Conservation (phyloP, 2,329 filamentous ascomycete genomes). For the Cladosporium sp. region DNA sequence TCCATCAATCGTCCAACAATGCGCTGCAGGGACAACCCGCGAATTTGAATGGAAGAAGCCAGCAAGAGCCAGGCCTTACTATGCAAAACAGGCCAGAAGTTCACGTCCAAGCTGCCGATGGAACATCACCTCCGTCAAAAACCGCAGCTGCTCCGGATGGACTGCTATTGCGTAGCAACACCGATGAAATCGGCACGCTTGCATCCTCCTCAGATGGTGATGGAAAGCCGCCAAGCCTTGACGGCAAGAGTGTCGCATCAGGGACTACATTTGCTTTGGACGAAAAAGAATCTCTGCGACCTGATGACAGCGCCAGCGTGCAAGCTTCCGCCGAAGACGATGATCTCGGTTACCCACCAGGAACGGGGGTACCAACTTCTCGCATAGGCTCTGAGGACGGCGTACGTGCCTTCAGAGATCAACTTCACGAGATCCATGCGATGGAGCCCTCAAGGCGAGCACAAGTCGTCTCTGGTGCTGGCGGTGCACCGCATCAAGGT, state of each 20-base stretch:
- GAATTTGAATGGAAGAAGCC: not conserved
- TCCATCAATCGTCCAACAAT: not conserved
- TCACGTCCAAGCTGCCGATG: conserved; percentile 36
- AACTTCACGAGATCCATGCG: conserved; percentile 51
- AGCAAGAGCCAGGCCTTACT: conserved; percentile 3
- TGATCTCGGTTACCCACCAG: conserved; percentile 55
- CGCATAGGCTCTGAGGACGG: conserved; percentile 78
- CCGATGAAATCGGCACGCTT: conserved; percentile 5
- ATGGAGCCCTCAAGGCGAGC: conserved; percentile 39
- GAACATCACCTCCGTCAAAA: conserved; percentile 15
- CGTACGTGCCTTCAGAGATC: conserved; percentile 51
- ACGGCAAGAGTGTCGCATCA: conserved; percentile 91
- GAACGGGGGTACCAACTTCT: conserved; percentile 67
- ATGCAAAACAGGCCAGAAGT: conserved; percentile 18
- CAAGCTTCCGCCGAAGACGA: conserved; percentile 80
- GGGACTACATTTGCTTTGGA: conserved; percentile 94
- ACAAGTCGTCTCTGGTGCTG: conserved; percentile 14
- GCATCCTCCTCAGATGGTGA: conserved; percentile 11
- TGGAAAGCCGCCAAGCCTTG: conserved; percentile 76
- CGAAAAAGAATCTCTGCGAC: conserved; percentile 90
- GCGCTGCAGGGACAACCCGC: not conserved
- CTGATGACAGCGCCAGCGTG: conserved; percentile 92
- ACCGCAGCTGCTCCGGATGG: not conserved
- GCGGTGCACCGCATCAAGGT: conserved; percentile 17
- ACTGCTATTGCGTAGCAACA: not conserved